These are phyloP conservation scores for Blastomyces gilchristii DNA, from an alignment of 2,329 filamentous ascomycete species.

Conservation along the genomic window DNA sequence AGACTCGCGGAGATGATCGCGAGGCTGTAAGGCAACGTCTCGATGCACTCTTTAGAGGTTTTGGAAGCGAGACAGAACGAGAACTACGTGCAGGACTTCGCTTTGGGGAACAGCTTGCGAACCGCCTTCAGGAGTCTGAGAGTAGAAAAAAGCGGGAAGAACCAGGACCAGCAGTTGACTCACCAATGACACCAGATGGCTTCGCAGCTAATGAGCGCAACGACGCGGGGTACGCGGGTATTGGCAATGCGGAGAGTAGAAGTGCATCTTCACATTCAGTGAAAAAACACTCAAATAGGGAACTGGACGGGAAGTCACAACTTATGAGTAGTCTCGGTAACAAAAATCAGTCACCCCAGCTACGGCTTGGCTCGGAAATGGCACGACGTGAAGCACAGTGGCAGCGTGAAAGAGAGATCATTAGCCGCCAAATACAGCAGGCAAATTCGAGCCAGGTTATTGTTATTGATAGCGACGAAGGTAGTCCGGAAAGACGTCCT, in stretches of 20 bases:
- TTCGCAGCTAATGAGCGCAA: conserved; percentile 10
- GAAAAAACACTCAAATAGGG: not conserved
- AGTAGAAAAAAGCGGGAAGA: conserved; percentile 5
- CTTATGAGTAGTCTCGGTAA: not conserved
- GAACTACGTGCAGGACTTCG: conserved; percentile 34
- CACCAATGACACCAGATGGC: conserved; percentile 10
- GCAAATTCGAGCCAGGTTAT: conserved; percentile 36
- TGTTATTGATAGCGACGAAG: conserved; percentile 32
- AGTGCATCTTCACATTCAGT: not conserved
- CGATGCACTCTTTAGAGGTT: conserved; percentile 29
- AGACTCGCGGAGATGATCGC: conserved; percentile 13
- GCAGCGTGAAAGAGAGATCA: conserved; percentile 37
- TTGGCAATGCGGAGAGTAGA: not conserved
- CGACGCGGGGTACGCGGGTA: not conserved
- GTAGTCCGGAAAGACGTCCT: conserved; percentile 4
- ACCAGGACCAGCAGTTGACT: conserved; percentile 5
- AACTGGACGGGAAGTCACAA: not conserved
- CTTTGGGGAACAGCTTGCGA: conserved; percentile 36
- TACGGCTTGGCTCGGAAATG: conserved; percentile 18
- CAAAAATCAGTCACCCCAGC: not conserved
- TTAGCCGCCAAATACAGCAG: conserved; percentile 35
- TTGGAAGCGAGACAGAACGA: conserved; percentile 29
- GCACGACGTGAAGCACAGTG: conserved; percentile 31
- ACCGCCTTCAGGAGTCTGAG: conserved; percentile 21
- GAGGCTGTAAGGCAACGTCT: conserved; percentile 22